These are phyloP conservation scores for Yamadazyma phyllophila DNA, from an alignment of 805 yeast genomes.

Conservation along the genomic window DNA sequence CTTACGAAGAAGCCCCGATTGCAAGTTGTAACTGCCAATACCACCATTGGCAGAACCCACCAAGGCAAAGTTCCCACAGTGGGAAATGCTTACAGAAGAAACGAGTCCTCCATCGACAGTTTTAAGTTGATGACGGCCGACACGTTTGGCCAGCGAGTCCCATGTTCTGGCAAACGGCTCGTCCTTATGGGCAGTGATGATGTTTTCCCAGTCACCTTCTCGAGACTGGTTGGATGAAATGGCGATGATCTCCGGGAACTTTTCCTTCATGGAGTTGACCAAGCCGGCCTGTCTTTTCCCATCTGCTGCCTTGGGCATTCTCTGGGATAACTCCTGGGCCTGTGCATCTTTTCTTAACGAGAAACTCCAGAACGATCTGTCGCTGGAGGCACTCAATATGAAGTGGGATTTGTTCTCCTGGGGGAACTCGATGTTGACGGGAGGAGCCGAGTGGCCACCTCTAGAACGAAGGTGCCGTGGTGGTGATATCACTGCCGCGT, in stretches of 20 bases:
- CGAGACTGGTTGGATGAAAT: slow-evolving; percentile 73
- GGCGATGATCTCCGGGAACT: slow-evolving; percentile 71
- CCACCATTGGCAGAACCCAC: slow-evolving; percentile 88
- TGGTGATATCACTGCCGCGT: slow-evolving; percentile 69
- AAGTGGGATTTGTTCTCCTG: slow-evolving; percentile 76
- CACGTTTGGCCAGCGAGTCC: slow-evolving; percentile 75
- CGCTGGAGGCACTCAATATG: slow-evolving; percentile 81
- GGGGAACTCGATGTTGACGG: slow-evolving; percentile 71
- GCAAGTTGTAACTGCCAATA: slow-evolving; percentile 83
- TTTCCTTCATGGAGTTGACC: slow-evolving; percentile 53
- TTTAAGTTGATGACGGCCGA: slow-evolving; percentile 67
- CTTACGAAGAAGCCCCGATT: slow-evolving; percentile 81
- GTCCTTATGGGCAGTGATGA: slow-evolving; percentile 83
- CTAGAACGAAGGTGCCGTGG: slow-evolving; percentile 90
- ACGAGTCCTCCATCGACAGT: slow-evolving; percentile 80
- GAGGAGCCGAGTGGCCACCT: slow-evolving; percentile 97
- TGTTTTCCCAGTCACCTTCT: slow-evolving; percentile 90
- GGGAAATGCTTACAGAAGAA: slow-evolving; percentile 74
- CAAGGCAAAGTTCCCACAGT: slow-evolving; percentile 92
- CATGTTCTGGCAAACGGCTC: slow-evolving; percentile 87
- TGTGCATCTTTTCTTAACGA: slow-evolving; percentile 95
- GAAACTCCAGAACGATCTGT: slow-evolving; percentile 84
- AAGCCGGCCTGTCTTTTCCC: slow-evolving; percentile 53
- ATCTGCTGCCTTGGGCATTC: slow-evolving; percentile 40
- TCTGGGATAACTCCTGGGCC: slow-evolving; percentile 88